Conservation (phyloP, 805 yeast genomes). For the Sugiyamaella chiloensis region DNA sequence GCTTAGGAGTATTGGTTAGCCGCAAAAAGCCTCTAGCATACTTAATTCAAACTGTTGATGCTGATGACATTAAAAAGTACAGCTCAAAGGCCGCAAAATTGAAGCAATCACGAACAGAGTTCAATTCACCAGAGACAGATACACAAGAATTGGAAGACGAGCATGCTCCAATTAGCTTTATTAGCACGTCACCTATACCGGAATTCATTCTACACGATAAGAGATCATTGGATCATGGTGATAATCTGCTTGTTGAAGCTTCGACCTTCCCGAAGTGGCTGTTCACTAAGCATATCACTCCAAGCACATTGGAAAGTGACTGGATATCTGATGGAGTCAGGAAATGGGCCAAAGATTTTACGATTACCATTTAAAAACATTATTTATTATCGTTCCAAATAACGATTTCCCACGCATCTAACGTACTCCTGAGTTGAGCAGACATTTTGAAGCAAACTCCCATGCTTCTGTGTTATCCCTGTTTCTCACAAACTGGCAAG, state of each 20-base stretch:
- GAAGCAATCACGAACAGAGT: neutral
- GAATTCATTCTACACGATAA: neutral
- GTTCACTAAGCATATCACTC: neutral
- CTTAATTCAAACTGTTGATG: conserved; percentile 1
- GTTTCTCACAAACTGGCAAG: too few species aligned
- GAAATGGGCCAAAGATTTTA: neutral
- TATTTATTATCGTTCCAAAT: neutral
- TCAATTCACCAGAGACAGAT: neutral
- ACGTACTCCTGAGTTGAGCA: too few species aligned
- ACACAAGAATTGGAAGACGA: neutral
- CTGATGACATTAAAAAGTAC: conserved; percentile 1
- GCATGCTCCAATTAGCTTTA: too few species aligned
- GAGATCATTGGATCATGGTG: neutral
- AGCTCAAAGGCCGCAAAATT: neutral
- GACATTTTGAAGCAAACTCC: too few species aligned
- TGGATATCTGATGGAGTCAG: neutral
- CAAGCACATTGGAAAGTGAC: neutral
- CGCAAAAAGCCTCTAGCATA: conserved; percentile 1
- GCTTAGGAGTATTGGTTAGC: neutral
- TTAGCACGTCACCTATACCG: neutral
- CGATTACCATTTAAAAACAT: neutral
- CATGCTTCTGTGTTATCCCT: too few species aligned
- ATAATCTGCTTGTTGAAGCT: neutral
- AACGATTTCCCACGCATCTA: too few species aligned
- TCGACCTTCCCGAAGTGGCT: neutral